Base-by-base conservation (phyloP, 805 yeast species). In the Myxozyma neotropica region DNA sequence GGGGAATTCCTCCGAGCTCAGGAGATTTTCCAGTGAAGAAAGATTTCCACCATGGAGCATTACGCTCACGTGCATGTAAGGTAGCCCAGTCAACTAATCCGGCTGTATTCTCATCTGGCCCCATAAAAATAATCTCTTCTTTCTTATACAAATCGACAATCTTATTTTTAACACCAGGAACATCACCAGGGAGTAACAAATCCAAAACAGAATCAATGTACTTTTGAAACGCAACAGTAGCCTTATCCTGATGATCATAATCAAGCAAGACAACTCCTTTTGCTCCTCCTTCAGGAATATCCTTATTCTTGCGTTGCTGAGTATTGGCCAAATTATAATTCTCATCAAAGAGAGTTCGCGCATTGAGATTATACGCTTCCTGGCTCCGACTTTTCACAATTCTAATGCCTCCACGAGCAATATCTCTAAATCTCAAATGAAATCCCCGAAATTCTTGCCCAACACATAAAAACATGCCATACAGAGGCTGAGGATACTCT, bases 21-120 rank as follows among this genome's bases (percentile, higher is more conserved):
- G 96, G 96, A 44, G 91, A 83, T 77, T 94, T 94, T 68, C 99
- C 99, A 33, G 99, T 93, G 75, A 94, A 87, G 80, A 93, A 93
- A 0, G 98, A 93, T 77, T 90, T 93, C 99, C 99, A 93, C 91
- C 96, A 90, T 53, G 91, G 87, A 49, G 98, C 96, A 63, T 96
- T 96, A 75, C 99, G 86, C 58, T 78, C 75, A 70, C 88, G 84
- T 27, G 99, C 98, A 73, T 93, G 98, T 67, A 85, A 76, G 26
- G 98, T 94, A 10, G 99, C 98, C 98, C 98, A 93, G 74, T 94
- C 92, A 53, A 91, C 96, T 70, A 88, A 86, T 24, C 87, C 87
- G 21, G 99, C 98, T 54, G 98, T 92, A 74, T 96, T 96, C 80
- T 93, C 99, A 77, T 93, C 99, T n/a, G 99, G 99, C 56, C 99